Evolutionary conservation across 352 stramenopile genomes (phyloP).

Genomic region (Phytophthora pluvialis): DNA sequence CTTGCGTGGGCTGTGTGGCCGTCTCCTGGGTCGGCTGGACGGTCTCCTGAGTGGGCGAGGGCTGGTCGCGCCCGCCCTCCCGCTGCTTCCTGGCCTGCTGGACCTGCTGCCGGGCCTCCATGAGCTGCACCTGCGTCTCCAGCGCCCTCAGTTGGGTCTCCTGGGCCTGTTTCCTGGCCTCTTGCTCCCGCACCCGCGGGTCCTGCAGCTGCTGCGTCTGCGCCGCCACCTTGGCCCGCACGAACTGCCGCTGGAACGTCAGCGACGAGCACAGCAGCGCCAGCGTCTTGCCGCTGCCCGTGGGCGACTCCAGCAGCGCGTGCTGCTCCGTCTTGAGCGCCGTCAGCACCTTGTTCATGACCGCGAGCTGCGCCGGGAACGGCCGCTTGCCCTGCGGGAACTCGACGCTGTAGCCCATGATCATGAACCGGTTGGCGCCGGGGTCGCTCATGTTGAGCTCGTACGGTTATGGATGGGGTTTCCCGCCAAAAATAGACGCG

Average conservation of each 20-base stretch:
- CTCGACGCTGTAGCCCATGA: constrained; percentile 86
- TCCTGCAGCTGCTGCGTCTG: constrained; percentile 17
- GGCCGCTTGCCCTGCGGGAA: constrained; percentile 83
- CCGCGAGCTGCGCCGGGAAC: constrained; percentile 85
- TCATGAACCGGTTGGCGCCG: constrained; percentile 44
- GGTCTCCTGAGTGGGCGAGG: constrained; percentile 4
- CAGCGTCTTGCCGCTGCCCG: constrained; percentile 86
- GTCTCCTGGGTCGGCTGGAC: constrained; percentile 19
- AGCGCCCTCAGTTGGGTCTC: constrained; percentile 22
- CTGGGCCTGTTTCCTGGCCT: constrained; percentile 30
- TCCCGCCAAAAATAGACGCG: constrained; percentile 6
- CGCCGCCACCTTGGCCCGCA: constrained; percentile 42
- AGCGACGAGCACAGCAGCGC: constrained; percentile 84
- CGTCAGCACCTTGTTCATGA: constrained; percentile 88
- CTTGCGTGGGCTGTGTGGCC: constrained; percentile 11
- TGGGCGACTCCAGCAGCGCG: constrained; percentile 86
- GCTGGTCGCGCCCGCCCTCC: neutral
- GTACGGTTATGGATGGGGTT: neutral
- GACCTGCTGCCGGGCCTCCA: constrained; percentile 34
- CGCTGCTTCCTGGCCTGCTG: constrained; percentile 19
- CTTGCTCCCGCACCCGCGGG: constrained; percentile 1
- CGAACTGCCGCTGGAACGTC: constrained; percentile 75
- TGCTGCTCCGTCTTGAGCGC: constrained; percentile 84
- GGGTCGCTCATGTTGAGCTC: constrained; percentile 26
- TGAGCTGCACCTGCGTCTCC: constrained; percentile 27